Evolutionary conservation across 1,284 basidiomycete genomes (phyloP).

Genomic region (Leccinum pseudoinsigne): DNA sequence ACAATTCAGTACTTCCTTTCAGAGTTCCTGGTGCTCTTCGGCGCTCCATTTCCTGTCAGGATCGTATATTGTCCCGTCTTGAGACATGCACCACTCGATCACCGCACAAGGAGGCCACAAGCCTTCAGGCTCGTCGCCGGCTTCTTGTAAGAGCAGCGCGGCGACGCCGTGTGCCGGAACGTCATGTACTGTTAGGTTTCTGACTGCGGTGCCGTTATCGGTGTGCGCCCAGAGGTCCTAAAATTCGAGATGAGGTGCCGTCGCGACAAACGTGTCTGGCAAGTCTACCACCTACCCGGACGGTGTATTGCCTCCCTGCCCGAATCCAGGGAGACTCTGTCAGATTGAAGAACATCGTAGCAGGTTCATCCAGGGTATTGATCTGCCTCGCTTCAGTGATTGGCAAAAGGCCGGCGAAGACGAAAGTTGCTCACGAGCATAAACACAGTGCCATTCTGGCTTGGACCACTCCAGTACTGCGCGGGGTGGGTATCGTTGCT

Average conservation of each 20-base stretch:
- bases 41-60: conserved; percentile 32
- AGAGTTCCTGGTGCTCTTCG: conserved; percentile 15
- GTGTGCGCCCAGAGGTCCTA: conserved; percentile 72
- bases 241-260: conserved; percentile 7
- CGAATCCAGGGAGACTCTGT: conserved; percentile 72
- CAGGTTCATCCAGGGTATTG: conserved; percentile 41
- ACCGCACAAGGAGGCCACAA: conserved; percentile 47
- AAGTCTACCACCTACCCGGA: conserved; percentile 44
- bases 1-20: neutral
- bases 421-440: conserved; percentile 46
- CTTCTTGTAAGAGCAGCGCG: conserved; percentile 62
- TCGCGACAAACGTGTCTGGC: neutral
- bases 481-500: conserved; percentile 51
- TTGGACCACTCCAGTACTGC: conserved; percentile 59
- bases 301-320: conserved; percentile 60
- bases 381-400: conserved; percentile 34
- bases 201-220: conserved; percentile 62
- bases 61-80: conserved; percentile 34
- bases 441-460: conserved; percentile 53
- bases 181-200: conserved; percentile 56
- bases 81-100: conserved; percentile 42
- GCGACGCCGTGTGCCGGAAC: conserved; percentile 73
- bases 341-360: conserved; percentile 60
- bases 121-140: conserved; percentile 61
- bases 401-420: neutral